Percentiles rank a stretch among this genome's conserved stretches.
Conservation (phyloP, 345 rosid species). For the Populus deltoides region DNA sequence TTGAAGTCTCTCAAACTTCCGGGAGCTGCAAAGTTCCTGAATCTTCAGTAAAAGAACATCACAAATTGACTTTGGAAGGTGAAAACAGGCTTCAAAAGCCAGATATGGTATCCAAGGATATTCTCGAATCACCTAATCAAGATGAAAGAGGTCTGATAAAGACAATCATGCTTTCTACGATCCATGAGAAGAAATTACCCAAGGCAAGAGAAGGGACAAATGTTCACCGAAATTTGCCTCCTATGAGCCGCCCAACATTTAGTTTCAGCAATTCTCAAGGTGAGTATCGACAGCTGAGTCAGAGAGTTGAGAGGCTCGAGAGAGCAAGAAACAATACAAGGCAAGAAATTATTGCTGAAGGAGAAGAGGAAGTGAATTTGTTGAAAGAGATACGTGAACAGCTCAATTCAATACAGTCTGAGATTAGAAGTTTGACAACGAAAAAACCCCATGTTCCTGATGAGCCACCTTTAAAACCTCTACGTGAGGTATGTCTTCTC, state of each 20-base stretch:
- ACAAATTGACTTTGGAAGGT: slow-evolving; percentile 22
- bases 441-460: slow-evolving; percentile 30
- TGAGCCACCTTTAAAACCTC: slow-evolving; percentile 28
- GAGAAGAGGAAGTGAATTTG: slow-evolving; percentile 48
- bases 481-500: slow-evolving; percentile 43
- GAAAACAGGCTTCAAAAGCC: slow-evolving; percentile 41
- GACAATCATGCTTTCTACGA: slow-evolving; percentile 28
- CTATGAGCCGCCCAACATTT: background rate
- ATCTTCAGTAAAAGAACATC: slow-evolving; percentile 8
- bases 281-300: slow-evolving; percentile 31
- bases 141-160: slow-evolving; percentile 29
- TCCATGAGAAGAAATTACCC: slow-evolving; percentile 21
- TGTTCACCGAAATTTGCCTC: slow-evolving; percentile 16
- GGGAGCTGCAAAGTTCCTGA: slow-evolving; percentile 17
- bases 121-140: slow-evolving; percentile 1
- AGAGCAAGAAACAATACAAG: slow-evolving; percentile 28
- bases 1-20: slow-evolving; percentile 52
- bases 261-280: slow-evolving; percentile 2
- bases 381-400: slow-evolving; percentile 64
- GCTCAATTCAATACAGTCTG: slow-evolving; percentile 56
- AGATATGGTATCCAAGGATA: slow-evolving; percentile 22
- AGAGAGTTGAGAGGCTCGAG: slow-evolving; percentile 54
- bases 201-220: slow-evolving; percentile 24
- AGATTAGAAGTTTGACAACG: slow-evolving; percentile 46
- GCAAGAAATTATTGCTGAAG: slow-evolving; percentile 37